Evolutionary conservation across 75 land plant species (phyloP).

Genomic region (Picea glauca): DNA sequence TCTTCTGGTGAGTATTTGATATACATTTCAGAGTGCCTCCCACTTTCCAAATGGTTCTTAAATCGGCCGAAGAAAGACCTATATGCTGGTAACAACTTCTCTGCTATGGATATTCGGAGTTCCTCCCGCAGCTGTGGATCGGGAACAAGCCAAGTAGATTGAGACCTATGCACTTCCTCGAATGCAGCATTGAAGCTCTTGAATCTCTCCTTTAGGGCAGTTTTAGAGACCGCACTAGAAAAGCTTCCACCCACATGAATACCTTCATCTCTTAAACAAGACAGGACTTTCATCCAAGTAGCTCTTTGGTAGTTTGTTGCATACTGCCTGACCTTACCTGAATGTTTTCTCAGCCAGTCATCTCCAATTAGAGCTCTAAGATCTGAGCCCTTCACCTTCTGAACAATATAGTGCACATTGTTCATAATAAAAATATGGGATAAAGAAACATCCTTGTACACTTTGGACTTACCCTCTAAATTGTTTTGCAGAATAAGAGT

Average conservation of each 20-base stretch:
- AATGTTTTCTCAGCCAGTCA: conserved; percentile 52
- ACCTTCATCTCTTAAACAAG: conserved; percentile 48
- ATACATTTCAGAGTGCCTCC: conserved; percentile 44
- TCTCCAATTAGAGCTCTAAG: conserved; percentile 47
- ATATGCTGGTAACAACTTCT: conserved; percentile 79
- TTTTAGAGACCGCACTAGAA: conserved; percentile 41
- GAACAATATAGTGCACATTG: conserved; percentile 65
- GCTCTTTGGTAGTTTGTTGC: conserved; percentile 53
- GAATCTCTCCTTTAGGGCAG: conserved; percentile 68
- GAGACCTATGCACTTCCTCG: conserved; percentile 74
- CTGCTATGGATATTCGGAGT: conserved; percentile 78
- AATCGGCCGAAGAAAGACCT: conserved; percentile 58
- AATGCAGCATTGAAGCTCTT: conserved; percentile 74
- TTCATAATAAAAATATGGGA: conserved; percentile 67
- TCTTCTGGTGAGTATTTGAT: conserved; percentile 78
- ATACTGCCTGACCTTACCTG: conserved; percentile 38
- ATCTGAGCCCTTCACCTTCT: conserved; percentile 57
- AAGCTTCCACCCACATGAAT: conserved; percentile 24
- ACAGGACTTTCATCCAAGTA: conserved; percentile 47
- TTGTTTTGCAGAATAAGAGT: conserved; percentile 41
- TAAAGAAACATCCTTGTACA: conserved; percentile 57
- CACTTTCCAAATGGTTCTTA: conserved; percentile 34
- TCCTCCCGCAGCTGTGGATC: conserved; percentile 80
- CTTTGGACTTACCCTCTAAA: conserved; percentile 54
- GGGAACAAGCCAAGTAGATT: conserved; percentile 78